A percentile compares a stretch with the other conserved stretches of the same genome.
These are phyloP conservation scores for Aspergillus hiratsukae DNA, from an alignment of 2,329 filamentous ascomycete species.

Conservation along the genomic window DNA sequence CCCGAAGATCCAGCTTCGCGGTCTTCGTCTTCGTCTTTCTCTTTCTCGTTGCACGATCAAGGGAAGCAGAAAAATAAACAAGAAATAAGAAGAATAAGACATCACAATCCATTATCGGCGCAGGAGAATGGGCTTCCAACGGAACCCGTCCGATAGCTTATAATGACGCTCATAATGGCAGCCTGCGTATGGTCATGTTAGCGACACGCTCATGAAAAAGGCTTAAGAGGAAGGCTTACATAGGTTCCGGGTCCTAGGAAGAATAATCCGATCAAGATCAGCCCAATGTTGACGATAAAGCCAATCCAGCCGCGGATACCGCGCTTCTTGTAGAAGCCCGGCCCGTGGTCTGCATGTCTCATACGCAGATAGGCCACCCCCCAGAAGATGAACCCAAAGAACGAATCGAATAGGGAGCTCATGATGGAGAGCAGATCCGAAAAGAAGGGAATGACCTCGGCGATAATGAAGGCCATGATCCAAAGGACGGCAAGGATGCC, in stretches of 20 bases:
- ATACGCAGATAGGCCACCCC: slow-evolving; percentile 45
- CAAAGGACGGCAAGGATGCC: slow-evolving; percentile 63
- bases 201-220: slow-evolving; percentile 43
- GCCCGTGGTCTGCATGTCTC: slow-evolving; percentile 38
- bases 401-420: slow-evolving; percentile 76
- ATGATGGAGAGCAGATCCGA: slow-evolving; percentile 58
- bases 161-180: slow-evolving; percentile 48
- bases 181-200: slow-evolving; percentile 25
- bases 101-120: slow-evolving; percentile 43
- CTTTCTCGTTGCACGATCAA: not conserved
- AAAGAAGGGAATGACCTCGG: slow-evolving; percentile 92
- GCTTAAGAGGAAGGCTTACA: slow-evolving; percentile 28
- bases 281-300: slow-evolving; percentile 60
- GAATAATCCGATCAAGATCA: slow-evolving; percentile 72
- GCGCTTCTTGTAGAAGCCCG: slow-evolving; percentile 37
- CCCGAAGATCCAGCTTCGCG: not conserved
- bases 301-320: slow-evolving; percentile 42
- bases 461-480: slow-evolving; percentile 87
- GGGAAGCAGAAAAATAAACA: slow-evolving; percentile 2
- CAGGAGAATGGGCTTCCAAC: slow-evolving; percentile 75
- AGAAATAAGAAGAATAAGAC: slow-evolving; percentile 3
- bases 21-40: not conserved
- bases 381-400: slow-evolving; percentile 83
- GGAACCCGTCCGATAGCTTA: slow-evolving; percentile 60
- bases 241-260: slow-evolving; percentile 83